Percentiles rank a stretch among this genome's conserved stretches.
Evolutionary conservation across 1,284 basidiomycete genomes (phyloP).

Genomic region (Pseudozyma sp.): DNA sequence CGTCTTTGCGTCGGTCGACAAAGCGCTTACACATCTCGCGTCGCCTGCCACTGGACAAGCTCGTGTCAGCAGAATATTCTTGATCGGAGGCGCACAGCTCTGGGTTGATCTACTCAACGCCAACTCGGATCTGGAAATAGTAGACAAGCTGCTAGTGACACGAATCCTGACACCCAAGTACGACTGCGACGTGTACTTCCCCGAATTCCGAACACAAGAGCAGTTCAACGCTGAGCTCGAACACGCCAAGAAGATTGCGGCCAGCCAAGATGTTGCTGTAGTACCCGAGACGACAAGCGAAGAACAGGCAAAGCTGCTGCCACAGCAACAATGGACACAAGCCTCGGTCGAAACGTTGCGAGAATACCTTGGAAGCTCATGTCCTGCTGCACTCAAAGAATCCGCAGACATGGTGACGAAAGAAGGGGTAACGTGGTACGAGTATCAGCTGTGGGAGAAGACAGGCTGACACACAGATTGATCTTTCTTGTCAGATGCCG

Average conservation of each 20-base stretch:
- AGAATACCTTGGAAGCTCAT: constrained; percentile 28
- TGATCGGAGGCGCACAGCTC: constrained; percentile 90
- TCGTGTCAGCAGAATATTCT: constrained; percentile 73
- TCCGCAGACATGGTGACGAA: constrained; percentile 24
- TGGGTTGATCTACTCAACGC: constrained; percentile 75
- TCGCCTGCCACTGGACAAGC: not conserved
- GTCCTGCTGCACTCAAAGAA: constrained; percentile 14
- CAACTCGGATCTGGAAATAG: constrained; percentile 4
- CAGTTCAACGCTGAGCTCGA: constrained; percentile 40
- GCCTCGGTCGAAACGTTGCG: constrained; percentile 22
- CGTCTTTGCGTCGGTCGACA: constrained; percentile 26
- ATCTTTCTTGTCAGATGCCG: not conserved
- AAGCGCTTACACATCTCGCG: constrained; percentile 22
- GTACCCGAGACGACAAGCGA: not conserved
- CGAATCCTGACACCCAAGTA: constrained; percentile 81
- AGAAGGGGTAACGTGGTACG: constrained; percentile 38
- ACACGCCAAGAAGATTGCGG: constrained; percentile 6
- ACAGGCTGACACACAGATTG: constrained; percentile 4
- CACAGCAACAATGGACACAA: constrained; percentile 25
- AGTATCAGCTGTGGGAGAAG: constrained; percentile 48
- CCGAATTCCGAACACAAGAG: constrained; percentile 74
- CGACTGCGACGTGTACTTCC: constrained; percentile 88
- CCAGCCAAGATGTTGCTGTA: not conserved
- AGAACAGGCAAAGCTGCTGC: constrained; percentile 2
- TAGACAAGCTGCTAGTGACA: constrained; percentile 77